phyloP scores from a whole-genome alignment of 306 rosid genomes.

The Acacia melanoxylon region DNA sequence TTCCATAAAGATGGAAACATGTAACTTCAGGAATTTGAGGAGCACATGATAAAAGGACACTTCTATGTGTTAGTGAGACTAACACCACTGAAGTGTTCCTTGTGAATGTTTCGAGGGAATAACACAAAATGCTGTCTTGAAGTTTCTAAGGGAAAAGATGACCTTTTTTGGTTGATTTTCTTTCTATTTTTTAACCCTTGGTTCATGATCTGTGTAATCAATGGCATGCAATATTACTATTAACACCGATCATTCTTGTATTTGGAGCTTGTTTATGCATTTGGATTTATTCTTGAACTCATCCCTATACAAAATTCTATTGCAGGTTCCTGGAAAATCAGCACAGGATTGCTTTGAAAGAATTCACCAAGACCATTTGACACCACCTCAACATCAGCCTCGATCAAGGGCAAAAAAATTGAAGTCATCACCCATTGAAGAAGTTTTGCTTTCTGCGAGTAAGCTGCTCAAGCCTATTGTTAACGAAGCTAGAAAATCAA shows the following conservation, averaged over 20 bases:
- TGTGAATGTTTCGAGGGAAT: neutral
- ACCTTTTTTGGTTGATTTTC: neutral
- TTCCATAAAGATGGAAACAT: neutral
- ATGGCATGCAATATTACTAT: constrained; percentile 9
- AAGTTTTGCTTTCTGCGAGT: constrained; percentile 63
- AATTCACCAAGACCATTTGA: constrained; percentile 52
- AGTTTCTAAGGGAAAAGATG: neutral
- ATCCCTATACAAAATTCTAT: constrained; percentile 30
- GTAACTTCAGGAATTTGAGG: neutral
- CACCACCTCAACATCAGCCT: constrained; percentile 67
- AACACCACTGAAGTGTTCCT: neutral
- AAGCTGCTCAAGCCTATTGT: constrained; percentile 55
- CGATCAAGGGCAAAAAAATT: constrained; percentile 60
- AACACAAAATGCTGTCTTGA: neutral
- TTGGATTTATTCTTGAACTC: constrained; percentile 10
- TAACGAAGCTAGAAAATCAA: constrained; percentile 38
- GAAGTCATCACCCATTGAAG: constrained; percentile 46
- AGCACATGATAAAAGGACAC: neutral
- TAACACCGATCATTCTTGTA: neutral
- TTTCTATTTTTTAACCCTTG: neutral
- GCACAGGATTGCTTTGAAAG: constrained; percentile 92
- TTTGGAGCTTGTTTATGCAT: neutral
- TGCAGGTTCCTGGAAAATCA: constrained; percentile 87
- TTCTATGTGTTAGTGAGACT: neutral
- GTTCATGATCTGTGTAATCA: constrained; percentile 9